Evolutionary conservation across 2,329 filamentous ascomycete species (phyloP), one percentile per base, ranked within the genome.

Genomic region (Raffaelea arxii): DNA sequence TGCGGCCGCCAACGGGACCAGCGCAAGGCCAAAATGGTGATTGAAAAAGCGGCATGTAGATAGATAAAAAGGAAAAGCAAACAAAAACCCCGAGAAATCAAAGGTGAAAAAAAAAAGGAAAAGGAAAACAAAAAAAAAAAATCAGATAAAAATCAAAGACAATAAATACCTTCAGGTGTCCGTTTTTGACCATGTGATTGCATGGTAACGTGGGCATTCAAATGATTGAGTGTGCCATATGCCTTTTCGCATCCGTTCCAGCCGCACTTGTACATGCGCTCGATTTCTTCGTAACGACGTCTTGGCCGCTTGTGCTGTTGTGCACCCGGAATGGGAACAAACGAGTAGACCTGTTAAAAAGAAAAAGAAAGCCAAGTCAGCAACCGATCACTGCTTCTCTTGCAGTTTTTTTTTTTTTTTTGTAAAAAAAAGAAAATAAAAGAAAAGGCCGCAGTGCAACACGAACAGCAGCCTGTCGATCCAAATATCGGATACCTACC

Each of bases 221-320:
- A 65, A 63, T 98, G 92, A 65, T 98, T 98, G 51, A 98, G 69
- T 41, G 92, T 98, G 50, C 92, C 92, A 57, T 98, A 98, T 3
- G 92, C 92, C 69, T 98, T 98, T 67, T 98, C 92, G 61, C 92
- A 98, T 9, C 90, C 90, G 54, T 96, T 91, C 87, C 89, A 97
- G 23, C 91, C 92, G 61, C 92, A 98, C 67, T 97, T 97, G 74
- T 98, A 97, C 92, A 98, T 97, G 61, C 92, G 83, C 71, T 98
- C 92, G 57, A 98, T 98, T 64, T 98, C 92, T 66, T 98, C 92
- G 59, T 96, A 98, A 46, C 92, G 80, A 58, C 92, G 77, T 53
- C 92, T 80, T 12, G 92, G 92, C 49, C 92, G 81, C 72, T 98
- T 98, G 65, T 97, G 91, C 63, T 98, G 92, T 62, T 96, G 90